phyloP scores from a whole-genome alignment of 352 stramenopile species.

The Phytophthora pistaciae region DNA sequence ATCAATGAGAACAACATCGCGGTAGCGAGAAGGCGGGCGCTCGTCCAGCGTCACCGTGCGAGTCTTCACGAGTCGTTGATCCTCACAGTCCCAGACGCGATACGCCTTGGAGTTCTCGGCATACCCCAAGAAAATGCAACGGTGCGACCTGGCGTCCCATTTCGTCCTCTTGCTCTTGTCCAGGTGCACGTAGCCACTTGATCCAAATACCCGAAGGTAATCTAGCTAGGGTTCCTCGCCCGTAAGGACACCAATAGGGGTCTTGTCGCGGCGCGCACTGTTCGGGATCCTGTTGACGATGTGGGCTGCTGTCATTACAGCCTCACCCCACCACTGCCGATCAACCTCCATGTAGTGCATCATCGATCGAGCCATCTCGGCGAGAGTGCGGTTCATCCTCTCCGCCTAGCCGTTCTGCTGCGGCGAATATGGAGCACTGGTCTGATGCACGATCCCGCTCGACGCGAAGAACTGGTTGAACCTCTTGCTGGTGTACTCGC shows the following conservation, averaged over 20 bases:
- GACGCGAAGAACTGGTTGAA: slow-evolving; percentile 14
- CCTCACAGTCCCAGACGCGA: slow-evolving; percentile 10
- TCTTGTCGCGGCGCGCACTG: slow-evolving; percentile 7
- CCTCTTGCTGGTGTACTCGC: slow-evolving; percentile 22
- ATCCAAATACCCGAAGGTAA: slow-evolving; percentile 30
- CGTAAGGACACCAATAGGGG: slow-evolving; percentile 19
- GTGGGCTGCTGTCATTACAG: slow-evolving; percentile 26
- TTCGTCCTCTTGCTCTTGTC: slow-evolving; percentile 29
- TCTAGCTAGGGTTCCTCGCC: slow-evolving; percentile 18
- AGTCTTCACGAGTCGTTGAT: slow-evolving; percentile 9
- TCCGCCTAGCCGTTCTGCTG: slow-evolving; percentile 28
- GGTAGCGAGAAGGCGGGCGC: not conserved
- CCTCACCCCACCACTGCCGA: slow-evolving; percentile 28
- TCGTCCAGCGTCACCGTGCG: slow-evolving; percentile 4
- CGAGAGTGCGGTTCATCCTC: slow-evolving; percentile 21
- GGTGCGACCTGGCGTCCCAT: slow-evolving; percentile 19
- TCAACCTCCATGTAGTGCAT: slow-evolving; percentile 16
- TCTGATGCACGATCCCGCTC: slow-evolving; percentile 19
- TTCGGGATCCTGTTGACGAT: slow-evolving; percentile 25
- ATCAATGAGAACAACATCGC: slow-evolving; percentile 4
- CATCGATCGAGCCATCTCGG: slow-evolving; percentile 21
- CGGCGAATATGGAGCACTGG: slow-evolving; percentile 15
- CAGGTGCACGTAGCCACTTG: slow-evolving; percentile 15
- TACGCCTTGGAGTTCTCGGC: slow-evolving; percentile 18
- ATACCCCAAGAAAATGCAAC: slow-evolving; percentile 27